phyloP scores from a whole-genome alignment of 2,329 filamentous ascomycete species.

The Teratosphaeria epicoccoides region DNA sequence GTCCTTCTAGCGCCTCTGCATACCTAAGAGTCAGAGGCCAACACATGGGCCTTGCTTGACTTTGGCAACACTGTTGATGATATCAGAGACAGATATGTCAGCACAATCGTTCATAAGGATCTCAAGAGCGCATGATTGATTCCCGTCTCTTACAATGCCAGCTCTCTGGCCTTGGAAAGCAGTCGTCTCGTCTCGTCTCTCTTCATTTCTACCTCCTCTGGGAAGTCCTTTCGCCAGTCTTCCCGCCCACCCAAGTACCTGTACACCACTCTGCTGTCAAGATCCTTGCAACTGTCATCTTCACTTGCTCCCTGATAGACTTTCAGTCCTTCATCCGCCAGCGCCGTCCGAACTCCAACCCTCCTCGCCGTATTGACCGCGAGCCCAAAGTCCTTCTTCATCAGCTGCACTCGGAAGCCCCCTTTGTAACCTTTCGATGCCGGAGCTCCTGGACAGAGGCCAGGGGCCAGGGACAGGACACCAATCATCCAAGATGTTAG shows the following conservation, averaged over 20 bases:
- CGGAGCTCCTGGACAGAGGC: slow-evolving; percentile 39
- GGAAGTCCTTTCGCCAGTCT: slow-evolving; percentile 33
- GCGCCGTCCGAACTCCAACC: slow-evolving; percentile 40
- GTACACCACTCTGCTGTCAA: slow-evolving; percentile 49
- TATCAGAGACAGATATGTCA: too few species aligned
- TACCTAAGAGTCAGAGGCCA: too few species aligned
- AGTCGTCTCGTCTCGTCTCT: slow-evolving; percentile 19
- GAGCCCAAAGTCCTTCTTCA: slow-evolving; percentile 49
- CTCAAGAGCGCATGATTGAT: too few species aligned
- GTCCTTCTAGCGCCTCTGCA: too few species aligned
- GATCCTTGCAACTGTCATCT: slow-evolving; percentile 41
- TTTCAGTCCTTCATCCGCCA: slow-evolving; percentile 41
- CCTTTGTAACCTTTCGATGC: slow-evolving; percentile 40
- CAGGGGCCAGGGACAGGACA: slow-evolving; percentile 42
- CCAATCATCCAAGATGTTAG: slow-evolving; percentile 41
- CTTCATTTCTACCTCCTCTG: slow-evolving; percentile 18
- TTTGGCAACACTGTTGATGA: too few species aligned
- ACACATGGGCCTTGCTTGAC: too few species aligned
- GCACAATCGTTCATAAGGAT: too few species aligned
- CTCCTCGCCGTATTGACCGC: slow-evolving; percentile 45
- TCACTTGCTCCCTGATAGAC: slow-evolving; percentile 43
- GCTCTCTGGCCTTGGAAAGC: slow-evolving; percentile 14
- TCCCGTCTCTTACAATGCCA: slow-evolving; percentile 1
- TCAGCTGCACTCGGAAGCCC: slow-evolving; percentile 50
- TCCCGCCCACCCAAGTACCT: slow-evolving; percentile 45